phyloP scores from a whole-genome alignment of 805 yeast species.

The Metschnikowia noctiluminum region DNA sequence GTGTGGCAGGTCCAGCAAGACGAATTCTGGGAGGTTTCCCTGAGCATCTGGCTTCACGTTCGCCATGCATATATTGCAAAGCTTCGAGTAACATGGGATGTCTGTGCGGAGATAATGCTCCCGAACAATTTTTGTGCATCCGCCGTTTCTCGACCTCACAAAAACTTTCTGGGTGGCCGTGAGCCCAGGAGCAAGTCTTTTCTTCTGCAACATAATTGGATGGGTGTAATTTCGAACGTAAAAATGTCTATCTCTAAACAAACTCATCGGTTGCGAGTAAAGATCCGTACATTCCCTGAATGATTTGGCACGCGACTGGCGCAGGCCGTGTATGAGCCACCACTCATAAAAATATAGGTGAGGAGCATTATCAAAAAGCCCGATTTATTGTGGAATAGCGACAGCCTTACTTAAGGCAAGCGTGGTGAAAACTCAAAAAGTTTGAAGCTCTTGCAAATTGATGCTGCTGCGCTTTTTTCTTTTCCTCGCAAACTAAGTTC shows the following conservation, averaged over 20 bases:
- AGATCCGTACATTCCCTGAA: neutral
- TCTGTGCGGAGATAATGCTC: conserved; percentile 93
- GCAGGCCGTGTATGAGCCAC: too few relatives aligned
- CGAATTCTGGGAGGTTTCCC: conserved; percentile 62
- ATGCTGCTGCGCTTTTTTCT: too few relatives aligned
- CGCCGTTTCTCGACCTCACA: conserved; percentile 86
- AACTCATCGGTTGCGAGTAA: neutral
- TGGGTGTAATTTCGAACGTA: neutral
- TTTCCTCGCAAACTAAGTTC: too few relatives aligned
- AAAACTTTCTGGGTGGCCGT: conserved; percentile 85
- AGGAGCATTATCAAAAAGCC: too few relatives aligned
- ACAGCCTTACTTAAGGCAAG: too few relatives aligned
- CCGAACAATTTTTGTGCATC: conserved; percentile 85
- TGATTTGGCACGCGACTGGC: too few relatives aligned
- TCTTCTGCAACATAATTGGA: conserved; percentile 21
- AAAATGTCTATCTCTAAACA: neutral
- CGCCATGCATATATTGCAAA: conserved; percentile 60
- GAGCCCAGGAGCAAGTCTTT: conserved; percentile 39
- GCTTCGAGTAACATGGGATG: conserved; percentile 81
- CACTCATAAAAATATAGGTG: too few relatives aligned
- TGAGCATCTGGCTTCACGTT: conserved; percentile 58
- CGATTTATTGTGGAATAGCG: too few relatives aligned
- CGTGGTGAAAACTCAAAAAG: too few relatives aligned
- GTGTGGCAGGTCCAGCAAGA: conserved; percentile 63
- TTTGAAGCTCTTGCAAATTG: too few relatives aligned